Evolutionary conservation across 208 protist genomes (phyloP), one percentile per base, ranked within the genome.

Genomic region (Acanthamoeba rhysodes): DNA sequence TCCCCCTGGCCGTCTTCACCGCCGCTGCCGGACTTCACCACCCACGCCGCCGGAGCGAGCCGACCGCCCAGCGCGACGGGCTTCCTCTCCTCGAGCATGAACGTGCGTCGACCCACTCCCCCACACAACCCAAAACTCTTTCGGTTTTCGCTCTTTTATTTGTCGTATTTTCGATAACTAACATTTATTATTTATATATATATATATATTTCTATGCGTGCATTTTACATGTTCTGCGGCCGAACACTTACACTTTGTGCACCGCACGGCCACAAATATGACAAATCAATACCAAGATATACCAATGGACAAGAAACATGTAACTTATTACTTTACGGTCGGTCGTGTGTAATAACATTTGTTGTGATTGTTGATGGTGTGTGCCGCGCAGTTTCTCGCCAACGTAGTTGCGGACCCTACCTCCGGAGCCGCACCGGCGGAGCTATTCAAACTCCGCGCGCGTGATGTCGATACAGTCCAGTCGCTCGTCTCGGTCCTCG

Each of bases 21-120:
- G 74, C 74, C 74, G 74, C 6, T 55, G 74, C 74, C 74, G 37
- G 74, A 82, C 74, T 53, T 45, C 7, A 10, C 32, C 0, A 29
- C 29, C n/a, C 12, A 45, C 22, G 9, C 74, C 29, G 16, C 20
- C 27, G 74, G 16, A 20, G 16, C 53, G 53, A 57, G 53, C 53
- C 53, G 53, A 20, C 18, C 53, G 53, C 5, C 74, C 41, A 20
- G 9, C 22, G 37, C 74, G 7, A 66, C 76, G 1, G 12, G 20
- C 29, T 88, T 88, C 50, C 80, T 88, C 50, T 88, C 80, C 20
- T 48, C 50, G 2, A 88, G 80, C 80, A 88, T 88, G 80, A 88
- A 88, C 80, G 80, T 88, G 22, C 41, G 41, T 88, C 32, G 34
- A 32, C 16, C 70, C 16, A 45, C 32, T 78, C n/a, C 24, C 66